A percentile compares a stretch with the other conserved stretches of the same genome.
Conservation (phyloP, 768 basidiomycete genomes). For the Cystoderma amianthinum region DNA sequence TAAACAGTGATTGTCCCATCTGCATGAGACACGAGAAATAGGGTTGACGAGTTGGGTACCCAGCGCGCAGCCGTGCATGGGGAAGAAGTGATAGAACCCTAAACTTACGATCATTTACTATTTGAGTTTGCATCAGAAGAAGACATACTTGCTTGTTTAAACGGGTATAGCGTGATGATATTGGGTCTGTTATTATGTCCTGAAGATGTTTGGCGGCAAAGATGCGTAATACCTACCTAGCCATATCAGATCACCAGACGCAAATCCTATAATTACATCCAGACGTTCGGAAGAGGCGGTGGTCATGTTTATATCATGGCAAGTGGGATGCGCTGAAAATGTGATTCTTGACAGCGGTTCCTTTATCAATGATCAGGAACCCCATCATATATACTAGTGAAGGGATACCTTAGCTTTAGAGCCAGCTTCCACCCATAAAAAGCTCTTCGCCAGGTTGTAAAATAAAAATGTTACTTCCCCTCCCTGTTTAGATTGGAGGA, state of each 20-base stretch:
- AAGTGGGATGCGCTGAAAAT: constrained; percentile 85
- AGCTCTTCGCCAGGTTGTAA: constrained; percentile 80
- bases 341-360: constrained; percentile 82
- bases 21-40: constrained; percentile 83
- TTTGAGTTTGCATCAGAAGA: neutral
- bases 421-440: constrained; percentile 85
- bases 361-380: constrained; percentile 29
- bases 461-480: constrained; percentile 83
- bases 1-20: constrained; percentile 88
- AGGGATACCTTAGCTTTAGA: constrained; percentile 66
- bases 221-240: constrained; percentile 50
- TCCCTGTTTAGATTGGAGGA: constrained; percentile 73
- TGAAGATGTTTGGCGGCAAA: constrained; percentile 4
- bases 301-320: constrained; percentile 77
- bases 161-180: constrained; percentile 76
- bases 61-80: constrained; percentile 87
- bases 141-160: constrained; percentile 77
- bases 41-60: constrained; percentile 74
- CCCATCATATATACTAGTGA: neutral
- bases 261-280: constrained; percentile 89
- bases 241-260: constrained; percentile 95
- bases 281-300: constrained; percentile 76
- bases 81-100: constrained; percentile 76
- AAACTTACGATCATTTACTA: constrained; percentile 3
- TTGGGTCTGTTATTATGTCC: constrained; percentile 48